Conservation (phyloP, 2,329 filamentous ascomycete species). For the Neopestalotiopsis sp. region DNA sequence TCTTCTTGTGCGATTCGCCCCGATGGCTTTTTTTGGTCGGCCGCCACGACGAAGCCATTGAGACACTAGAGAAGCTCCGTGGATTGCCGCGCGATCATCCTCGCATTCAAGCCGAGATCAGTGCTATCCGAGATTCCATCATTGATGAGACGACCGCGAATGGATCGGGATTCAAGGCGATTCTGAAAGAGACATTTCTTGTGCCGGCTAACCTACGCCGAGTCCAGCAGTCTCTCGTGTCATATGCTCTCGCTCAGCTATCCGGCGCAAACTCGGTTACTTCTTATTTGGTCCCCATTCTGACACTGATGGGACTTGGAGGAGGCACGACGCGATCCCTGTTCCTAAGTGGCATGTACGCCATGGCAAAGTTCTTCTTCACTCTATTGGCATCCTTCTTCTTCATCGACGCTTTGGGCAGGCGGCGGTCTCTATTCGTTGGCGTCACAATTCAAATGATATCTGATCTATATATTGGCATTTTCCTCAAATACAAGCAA, state of each 20-base stretch:
- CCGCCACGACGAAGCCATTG: slow-evolving; percentile 44
- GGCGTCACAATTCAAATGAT: slow-evolving; percentile 28
- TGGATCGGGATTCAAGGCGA: slow-evolving; percentile 18
- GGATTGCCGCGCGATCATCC: slow-evolving; percentile 35
- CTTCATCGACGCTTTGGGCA: neutral
- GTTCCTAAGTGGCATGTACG: slow-evolving; percentile 43
- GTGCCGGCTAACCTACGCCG: slow-evolving; percentile 44
- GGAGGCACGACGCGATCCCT: slow-evolving; percentile 37
- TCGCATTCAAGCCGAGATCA: slow-evolving; percentile 31
- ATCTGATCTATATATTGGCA: neutral
- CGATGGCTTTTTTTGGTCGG: slow-evolving; percentile 57
- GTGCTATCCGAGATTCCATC: slow-evolving; percentile 17
- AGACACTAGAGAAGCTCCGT: slow-evolving; percentile 34
- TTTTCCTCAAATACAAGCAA: neutral
- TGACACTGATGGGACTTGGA: slow-evolving; percentile 41
- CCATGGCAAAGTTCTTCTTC: slow-evolving; percentile 13
- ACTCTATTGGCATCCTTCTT: slow-evolving; percentile 4
- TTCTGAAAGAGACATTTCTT: slow-evolving; percentile 40
- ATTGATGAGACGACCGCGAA: slow-evolving; percentile 3
- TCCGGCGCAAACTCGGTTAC: slow-evolving; percentile 50
- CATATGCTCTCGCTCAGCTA: slow-evolving; percentile 46
- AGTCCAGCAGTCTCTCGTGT: slow-evolving; percentile 42
- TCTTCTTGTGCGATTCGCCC: slow-evolving; percentile 37
- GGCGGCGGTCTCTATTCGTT: neutral
- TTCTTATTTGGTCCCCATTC: slow-evolving; percentile 47